A percentile compares a stretch with the other conserved stretches of the same genome.
These are phyloP conservation scores for Carex kokanica DNA, from an alignment of 176 grass and related monocot species.

Conservation along the genomic window DNA sequence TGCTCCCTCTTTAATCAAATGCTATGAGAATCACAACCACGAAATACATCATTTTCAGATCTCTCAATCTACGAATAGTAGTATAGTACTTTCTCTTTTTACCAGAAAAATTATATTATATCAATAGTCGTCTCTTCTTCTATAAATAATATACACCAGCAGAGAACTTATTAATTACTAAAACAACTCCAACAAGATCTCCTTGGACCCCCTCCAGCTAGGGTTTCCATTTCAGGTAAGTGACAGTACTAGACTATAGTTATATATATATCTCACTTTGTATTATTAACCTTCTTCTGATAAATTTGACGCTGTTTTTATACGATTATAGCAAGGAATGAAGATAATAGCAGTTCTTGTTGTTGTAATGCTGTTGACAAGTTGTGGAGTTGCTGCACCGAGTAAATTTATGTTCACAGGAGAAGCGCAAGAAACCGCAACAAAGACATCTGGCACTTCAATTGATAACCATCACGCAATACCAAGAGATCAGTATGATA, in stretches of 20 bases:
- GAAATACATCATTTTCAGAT: constrained; percentile 31
- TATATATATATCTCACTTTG: neutral
- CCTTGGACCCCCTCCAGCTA: neutral
- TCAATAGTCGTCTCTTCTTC: neutral
- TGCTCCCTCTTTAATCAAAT: constrained; percentile 20
- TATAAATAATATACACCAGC: constrained; percentile 30
- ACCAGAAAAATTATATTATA: neutral
- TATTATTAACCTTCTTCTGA: constrained; percentile 1
- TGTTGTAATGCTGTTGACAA: constrained; percentile 21
- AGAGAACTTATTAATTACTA: constrained; percentile 12
- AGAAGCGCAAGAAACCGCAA: neutral
- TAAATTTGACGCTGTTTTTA: neutral
- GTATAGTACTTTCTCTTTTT: neutral
- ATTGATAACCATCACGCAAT: constrained; percentile 36
- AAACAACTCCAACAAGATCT: constrained; percentile 23
- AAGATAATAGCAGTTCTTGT: constrained; percentile 20
- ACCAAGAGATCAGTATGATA: constrained; percentile 43
- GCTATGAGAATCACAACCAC: constrained; percentile 20
- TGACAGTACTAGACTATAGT: neutral
- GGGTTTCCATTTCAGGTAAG: constrained; percentile 37
- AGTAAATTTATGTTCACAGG: constrained; percentile 13
- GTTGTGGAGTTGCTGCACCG: neutral
- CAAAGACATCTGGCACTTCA: neutral
- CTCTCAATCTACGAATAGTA: constrained; percentile 1
- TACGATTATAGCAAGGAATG: constrained; percentile 14